Percentiles rank a stretch among this genome's conserved stretches.
These are phyloP conservation scores for Pichia phayaonensis DNA, from an alignment of 805 yeast genomes.

Conservation along the genomic window DNA sequence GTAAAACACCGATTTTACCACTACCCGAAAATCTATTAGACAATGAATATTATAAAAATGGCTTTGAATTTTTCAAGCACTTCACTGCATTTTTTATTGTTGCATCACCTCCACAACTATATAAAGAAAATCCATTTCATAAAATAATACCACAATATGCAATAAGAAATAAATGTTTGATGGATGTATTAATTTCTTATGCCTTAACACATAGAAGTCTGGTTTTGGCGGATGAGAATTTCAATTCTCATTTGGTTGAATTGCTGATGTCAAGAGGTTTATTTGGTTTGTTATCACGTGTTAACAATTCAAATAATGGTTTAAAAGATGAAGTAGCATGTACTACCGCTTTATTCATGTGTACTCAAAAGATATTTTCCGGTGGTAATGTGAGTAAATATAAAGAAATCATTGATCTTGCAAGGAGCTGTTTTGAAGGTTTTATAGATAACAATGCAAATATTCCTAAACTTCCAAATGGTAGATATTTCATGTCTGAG, in stretches of 20 bases:
- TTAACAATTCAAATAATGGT: neutral
- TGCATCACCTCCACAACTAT: slow-evolving; percentile 50
- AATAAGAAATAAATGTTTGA: slow-evolving; percentile 42
- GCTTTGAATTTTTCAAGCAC: slow-evolving; percentile 54
- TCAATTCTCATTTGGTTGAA: slow-evolving; percentile 2
- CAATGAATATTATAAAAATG: slow-evolving; percentile 52
- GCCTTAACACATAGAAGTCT: slow-evolving; percentile 33
- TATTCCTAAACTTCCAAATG: slow-evolving; percentile 1
- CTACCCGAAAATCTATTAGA: slow-evolving; percentile 51
- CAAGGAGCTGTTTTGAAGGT: slow-evolving; percentile 1
- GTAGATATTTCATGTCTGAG: slow-evolving; percentile 3
- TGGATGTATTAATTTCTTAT: slow-evolving; percentile 46
- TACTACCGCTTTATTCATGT: slow-evolving; percentile 5
- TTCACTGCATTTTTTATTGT: slow-evolving; percentile 53
- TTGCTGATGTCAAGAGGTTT: slow-evolving; percentile 5
- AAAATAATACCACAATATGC: slow-evolving; percentile 60
- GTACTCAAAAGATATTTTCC: slow-evolving; percentile 8
- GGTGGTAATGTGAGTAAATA: slow-evolving; percentile 3
- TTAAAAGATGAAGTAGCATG: slow-evolving; percentile 6
- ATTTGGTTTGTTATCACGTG: neutral
- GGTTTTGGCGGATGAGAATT: slow-evolving; percentile 7
- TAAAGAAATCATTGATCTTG: slow-evolving; percentile 5
- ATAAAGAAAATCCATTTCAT: slow-evolving; percentile 62
- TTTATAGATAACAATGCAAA: slow-evolving; percentile 1
- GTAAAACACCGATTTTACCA: slow-evolving; percentile 25